Conservation (phyloP, 2,329 filamentous ascomycete species). For the Beauveria medogensis region DNA sequence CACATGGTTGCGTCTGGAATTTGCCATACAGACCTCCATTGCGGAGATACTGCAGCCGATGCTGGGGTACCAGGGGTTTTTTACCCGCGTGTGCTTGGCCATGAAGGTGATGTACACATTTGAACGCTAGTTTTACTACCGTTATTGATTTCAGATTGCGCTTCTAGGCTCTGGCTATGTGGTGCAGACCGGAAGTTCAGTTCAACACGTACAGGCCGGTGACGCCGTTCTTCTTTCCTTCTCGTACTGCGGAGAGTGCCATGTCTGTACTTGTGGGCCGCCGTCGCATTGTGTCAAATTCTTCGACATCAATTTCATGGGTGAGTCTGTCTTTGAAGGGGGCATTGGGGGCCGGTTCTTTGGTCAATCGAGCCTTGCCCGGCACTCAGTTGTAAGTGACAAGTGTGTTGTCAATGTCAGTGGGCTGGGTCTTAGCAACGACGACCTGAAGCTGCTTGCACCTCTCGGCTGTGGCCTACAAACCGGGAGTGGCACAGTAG, state of each 20-base stretch:
- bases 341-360: conserved; percentile 22
- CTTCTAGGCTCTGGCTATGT: conserved; percentile 37
- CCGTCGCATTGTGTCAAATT: conserved; percentile 42
- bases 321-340: conserved; percentile 15
- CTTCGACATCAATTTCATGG: conserved; percentile 38
- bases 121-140: neutral
- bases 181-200: conserved; percentile 31
- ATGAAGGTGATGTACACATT: conserved; percentile 36
- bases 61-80: conserved; percentile 13
- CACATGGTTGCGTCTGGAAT: conserved; percentile 46
- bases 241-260: conserved; percentile 31
- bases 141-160: neutral
- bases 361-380: conserved; percentile 26
- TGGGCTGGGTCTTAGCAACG: conserved; percentile 13
- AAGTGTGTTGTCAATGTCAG: conserved; percentile 23
- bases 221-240: conserved; percentile 46
- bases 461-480: conserved; percentile 30
- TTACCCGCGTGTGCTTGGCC: conserved; percentile 35
- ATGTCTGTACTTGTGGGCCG: conserved; percentile 36
- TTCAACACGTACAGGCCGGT: conserved; percentile 39
- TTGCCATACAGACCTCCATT: conserved; percentile 46
- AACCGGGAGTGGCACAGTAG: conserved; percentile 27
- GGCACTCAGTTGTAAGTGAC: conserved; percentile 23
- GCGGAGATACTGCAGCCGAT: conserved; percentile 26
- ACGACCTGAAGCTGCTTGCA: conserved; percentile 24